Evolutionary conservation across 257 asterid species (phyloP).

Genomic region (Capsicum rhomboideum): DNA sequence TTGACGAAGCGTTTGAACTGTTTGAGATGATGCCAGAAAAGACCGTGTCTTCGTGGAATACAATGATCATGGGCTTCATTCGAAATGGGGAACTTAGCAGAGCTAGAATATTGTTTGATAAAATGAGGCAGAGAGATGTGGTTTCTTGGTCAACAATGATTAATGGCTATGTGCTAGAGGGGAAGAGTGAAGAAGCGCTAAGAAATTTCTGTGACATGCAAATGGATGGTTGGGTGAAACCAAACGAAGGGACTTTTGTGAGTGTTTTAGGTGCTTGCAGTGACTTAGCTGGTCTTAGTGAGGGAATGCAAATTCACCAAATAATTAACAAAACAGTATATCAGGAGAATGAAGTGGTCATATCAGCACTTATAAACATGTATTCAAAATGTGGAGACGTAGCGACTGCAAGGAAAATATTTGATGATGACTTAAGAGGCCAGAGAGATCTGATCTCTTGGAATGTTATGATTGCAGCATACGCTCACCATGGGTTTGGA

Average conservation of each 20-base stretch:
- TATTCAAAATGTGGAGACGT: constrained; percentile 62
- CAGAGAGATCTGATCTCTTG: constrained; percentile 43
- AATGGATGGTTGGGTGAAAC: constrained; percentile 27
- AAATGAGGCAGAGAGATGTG: constrained; percentile 44
- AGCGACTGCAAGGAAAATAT: constrained; percentile 34
- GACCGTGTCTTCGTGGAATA: constrained; percentile 39
- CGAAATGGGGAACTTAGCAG: constrained; percentile 31
- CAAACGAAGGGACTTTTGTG: constrained; percentile 54
- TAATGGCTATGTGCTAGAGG: constrained; percentile 27
- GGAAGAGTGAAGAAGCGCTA: constrained; percentile 52
- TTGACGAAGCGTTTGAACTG: constrained; percentile 31
- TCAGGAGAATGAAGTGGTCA: constrained; percentile 34
- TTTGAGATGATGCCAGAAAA: constrained; percentile 39
- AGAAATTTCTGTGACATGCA: constrained; percentile 29
- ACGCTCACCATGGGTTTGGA: constrained; percentile 65
- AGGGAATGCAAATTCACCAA: constrained; percentile 61
- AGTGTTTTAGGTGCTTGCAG: constrained; percentile 60
- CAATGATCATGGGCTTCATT: constrained; percentile 40
- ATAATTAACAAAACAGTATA: constrained; percentile 39
- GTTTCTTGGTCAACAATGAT: constrained; percentile 65
- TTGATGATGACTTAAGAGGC: constrained; percentile 30
- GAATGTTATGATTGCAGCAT: constrained; percentile 56
- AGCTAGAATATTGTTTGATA: constrained; percentile 34
- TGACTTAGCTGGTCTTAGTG: constrained; percentile 42
- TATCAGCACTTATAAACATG: constrained; percentile 55